phyloP scores from a whole-genome alignment of 257 asterid species.

The Lantana camara region DNA sequence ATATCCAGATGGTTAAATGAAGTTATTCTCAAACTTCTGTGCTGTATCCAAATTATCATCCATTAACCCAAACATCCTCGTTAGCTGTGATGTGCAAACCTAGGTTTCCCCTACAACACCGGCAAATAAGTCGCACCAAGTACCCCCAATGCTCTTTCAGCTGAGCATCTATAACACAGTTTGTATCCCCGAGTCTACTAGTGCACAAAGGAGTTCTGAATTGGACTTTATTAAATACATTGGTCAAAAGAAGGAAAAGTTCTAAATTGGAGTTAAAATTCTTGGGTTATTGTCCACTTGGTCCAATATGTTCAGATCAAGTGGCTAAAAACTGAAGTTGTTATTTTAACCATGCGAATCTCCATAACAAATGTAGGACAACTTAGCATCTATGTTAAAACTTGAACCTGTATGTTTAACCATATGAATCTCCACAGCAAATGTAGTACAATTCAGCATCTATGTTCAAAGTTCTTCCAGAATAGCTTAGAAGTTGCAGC shows the following conservation, averaged over 20 bases:
- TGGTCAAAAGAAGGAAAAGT: not conserved
- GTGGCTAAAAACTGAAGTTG: not conserved
- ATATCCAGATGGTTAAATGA: not conserved
- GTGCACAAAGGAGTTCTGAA: not conserved
- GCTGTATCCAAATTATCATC: not conserved
- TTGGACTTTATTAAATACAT: too few relatives aligned
- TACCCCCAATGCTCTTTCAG: not conserved
- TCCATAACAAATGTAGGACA: not conserved
- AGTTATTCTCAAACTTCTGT: not conserved
- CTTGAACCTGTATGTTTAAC: not conserved
- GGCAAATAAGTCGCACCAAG: not conserved
- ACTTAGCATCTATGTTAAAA: not conserved
- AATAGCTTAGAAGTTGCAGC: not conserved
- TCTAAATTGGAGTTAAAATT: not conserved
- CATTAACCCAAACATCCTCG: not conserved
- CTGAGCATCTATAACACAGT: not conserved
- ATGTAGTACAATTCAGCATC: not conserved
- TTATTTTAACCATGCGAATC: not conserved
- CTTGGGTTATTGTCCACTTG: not conserved
- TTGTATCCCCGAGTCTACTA: not conserved
- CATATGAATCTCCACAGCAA: not conserved
- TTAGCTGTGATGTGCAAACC: not conserved
- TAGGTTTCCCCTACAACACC: not conserved
- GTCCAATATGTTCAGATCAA: not conserved
- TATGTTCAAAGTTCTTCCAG: not conserved